Base-by-base conservation (phyloP, 225 moss, liverwort and hornwort species). In the Straminergon stramineum region DNA sequence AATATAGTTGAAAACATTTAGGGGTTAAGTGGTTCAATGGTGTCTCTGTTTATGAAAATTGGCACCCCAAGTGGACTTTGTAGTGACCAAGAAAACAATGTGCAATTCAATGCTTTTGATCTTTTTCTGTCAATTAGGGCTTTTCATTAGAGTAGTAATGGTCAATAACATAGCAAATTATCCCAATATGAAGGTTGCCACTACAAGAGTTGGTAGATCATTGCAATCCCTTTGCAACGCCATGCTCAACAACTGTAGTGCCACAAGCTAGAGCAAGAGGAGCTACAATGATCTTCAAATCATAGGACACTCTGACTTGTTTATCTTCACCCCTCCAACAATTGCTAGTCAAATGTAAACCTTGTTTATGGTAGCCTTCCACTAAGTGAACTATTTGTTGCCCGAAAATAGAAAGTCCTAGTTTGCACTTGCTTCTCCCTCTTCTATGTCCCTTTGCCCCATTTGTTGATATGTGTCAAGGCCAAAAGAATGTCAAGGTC, bases 351-450 rank as follows among this genome's bases (percentile, higher is more conserved):
- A 73, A 43, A 9, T 0, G 0, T 8, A 73, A 5, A 16, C 24
- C 24, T 73, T 73, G 27, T 17, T 5, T 0, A 0, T 1, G 1
- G 4, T 35, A 0, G 0, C 18, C 5, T 0, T 43, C 5, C 1
- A 73, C 39, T 1, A 26, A 48, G 48, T 48, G 48, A 48, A 71
- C 13, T 8, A 41, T 26, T 9, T 9, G 9, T 73, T 1, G 5
- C 5, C 3, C 0, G 0, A 1, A 73, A 43, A 73, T 73, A 4
- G 10, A 74, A 2, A 26, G 28, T 45, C 17, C 17, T 9, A 28
- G 2, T 43, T 73, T 15, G 5, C 19, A 67, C 10, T 2, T 4
- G 5, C 1, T 62, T 13, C 13, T 5, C 4, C 15, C 1, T 43
- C 43, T 27, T 27, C 43, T 73, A 43, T 73, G 6, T 15, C 18